These are phyloP conservation scores for Termitomyces heimii DNA, from an alignment of 768 basidiomycete species.

Conservation along the genomic window DNA sequence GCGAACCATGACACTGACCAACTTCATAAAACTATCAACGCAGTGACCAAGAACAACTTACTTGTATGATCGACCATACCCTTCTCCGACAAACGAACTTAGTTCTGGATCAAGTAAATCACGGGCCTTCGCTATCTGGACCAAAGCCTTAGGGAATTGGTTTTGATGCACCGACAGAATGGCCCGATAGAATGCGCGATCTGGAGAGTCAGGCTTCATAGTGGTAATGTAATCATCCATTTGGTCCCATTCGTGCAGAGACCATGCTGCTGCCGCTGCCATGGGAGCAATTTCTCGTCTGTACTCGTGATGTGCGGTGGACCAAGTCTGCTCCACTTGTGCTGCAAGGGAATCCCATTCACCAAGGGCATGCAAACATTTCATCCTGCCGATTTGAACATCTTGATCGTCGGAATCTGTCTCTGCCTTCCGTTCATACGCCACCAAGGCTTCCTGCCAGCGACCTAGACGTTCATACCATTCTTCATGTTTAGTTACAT, in stretches of 20 bases:
- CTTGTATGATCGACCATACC: constrained; percentile 97
- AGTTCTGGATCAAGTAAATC: constrained; percentile 90
- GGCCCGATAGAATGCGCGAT: constrained; percentile 93
- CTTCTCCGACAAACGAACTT: constrained; percentile 88
- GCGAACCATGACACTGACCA: constrained; percentile 81
- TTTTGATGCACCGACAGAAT: constrained; percentile 96
- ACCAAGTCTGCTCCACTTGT: constrained; percentile 87
- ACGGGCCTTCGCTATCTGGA: constrained; percentile 88
- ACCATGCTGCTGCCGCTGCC: constrained; percentile 97
- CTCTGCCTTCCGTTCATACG: constrained; percentile 75
- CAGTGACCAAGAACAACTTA: constrained; percentile 29
- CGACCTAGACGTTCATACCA: constrained; percentile 97
- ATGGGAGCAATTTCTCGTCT: constrained; percentile 91
- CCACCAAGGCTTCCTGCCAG: constrained; percentile 90
- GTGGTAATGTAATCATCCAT: constrained; percentile 97
- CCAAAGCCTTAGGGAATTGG: constrained; percentile 86
- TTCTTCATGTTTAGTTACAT: constrained; percentile 89
- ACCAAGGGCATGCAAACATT: constrained; percentile 93
- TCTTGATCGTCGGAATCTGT: constrained; percentile 74
- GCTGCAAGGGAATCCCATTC: constrained; percentile 92
- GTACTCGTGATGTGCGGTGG: constrained; percentile 74
- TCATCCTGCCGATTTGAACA: constrained; percentile 85
- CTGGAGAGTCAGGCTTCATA: constrained; percentile 90
- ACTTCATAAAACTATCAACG: neutral
- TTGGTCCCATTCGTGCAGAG: constrained; percentile 91